phyloP scores from a whole-genome alignment of 805 yeast species.

The Tetrapisispora phaffii region DNA sequence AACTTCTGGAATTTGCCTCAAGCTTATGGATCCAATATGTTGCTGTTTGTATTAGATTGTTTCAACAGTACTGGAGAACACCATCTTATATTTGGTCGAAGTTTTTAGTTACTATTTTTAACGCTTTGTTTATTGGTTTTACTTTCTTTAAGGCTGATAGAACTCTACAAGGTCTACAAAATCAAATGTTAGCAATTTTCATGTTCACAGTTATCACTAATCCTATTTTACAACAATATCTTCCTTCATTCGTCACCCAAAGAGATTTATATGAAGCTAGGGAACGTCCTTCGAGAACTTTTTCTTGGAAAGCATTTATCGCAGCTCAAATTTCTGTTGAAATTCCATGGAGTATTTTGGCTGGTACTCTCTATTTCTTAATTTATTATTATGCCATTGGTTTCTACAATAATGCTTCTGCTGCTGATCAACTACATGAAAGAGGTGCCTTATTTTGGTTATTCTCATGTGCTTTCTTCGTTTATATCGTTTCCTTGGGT shows the following conservation, averaged over 20 bases:
- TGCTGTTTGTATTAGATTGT: constrained; percentile 44
- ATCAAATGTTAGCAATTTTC: constrained; percentile 70
- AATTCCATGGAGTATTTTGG: constrained; percentile 50
- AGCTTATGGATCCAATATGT: constrained; percentile 32
- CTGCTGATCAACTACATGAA: constrained; percentile 37
- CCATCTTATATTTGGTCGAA: constrained; percentile 55
- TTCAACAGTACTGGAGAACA: constrained; percentile 60
- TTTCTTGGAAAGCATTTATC: constrained; percentile 56
- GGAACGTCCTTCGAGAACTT: constrained; percentile 65
- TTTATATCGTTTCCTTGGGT: constrained; percentile 51
- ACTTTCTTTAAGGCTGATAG: constrained; percentile 60
- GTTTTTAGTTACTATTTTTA: constrained; percentile 40
- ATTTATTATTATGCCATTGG: constrained; percentile 69
- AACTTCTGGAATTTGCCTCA: constrained; percentile 36
- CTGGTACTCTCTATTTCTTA: constrained; percentile 53
- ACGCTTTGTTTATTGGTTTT: constrained; percentile 64
- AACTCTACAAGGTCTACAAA: constrained; percentile 63
- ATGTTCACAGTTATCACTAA: constrained; percentile 50
- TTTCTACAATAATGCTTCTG: constrained; percentile 52
- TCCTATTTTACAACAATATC: constrained; percentile 51
- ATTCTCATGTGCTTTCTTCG: constrained; percentile 36
- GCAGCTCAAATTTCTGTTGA: constrained; percentile 56
- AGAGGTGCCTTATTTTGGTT: constrained; percentile 52
- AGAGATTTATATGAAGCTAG: constrained; percentile 63
- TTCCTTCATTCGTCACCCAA: constrained; percentile 52